Conservation (phyloP, 345 rosid genomes). For the Cardamine chenopodiifolia region DNA sequence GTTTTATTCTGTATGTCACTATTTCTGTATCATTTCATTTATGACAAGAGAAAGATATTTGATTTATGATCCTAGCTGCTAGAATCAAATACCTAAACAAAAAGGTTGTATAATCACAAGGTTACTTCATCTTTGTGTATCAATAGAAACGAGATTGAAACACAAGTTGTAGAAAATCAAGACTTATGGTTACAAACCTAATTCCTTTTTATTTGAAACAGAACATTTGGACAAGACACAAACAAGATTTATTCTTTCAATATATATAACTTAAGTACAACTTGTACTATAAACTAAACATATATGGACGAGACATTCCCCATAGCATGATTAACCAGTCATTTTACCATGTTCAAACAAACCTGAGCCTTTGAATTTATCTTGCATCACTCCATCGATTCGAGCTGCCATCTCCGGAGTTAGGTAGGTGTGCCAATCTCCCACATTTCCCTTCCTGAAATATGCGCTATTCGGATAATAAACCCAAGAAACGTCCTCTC, state of each 20-base stretch:
- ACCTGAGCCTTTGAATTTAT: conserved; percentile 17
- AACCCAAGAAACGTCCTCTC: conserved; percentile 2
- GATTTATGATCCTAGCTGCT: no score
- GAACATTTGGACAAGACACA: no score
- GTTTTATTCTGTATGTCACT: neutral
- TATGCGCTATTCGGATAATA: neutral
- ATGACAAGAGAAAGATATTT: no score
- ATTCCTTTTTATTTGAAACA: no score
- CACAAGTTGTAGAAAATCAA: no score
- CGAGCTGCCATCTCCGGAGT: conserved; percentile 30
- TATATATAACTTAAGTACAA: neutral
- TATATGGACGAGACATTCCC: neutral
- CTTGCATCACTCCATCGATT: conserved; percentile 24
- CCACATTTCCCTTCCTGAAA: conserved; percentile 21
- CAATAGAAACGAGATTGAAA: no score
- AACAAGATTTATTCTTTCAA: no score
- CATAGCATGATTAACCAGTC: neutral
- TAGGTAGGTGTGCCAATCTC: conserved; percentile 27
- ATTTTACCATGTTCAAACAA: conserved; percentile 10
- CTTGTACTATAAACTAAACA: neutral
- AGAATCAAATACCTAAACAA: no score
- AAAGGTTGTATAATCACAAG: no score
- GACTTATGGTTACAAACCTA: no score
- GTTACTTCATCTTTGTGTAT: no score
- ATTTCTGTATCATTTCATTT: no score